Conservation (phyloP, 2,329 filamentous ascomycete species). For the Penicillium frequentans region DNA sequence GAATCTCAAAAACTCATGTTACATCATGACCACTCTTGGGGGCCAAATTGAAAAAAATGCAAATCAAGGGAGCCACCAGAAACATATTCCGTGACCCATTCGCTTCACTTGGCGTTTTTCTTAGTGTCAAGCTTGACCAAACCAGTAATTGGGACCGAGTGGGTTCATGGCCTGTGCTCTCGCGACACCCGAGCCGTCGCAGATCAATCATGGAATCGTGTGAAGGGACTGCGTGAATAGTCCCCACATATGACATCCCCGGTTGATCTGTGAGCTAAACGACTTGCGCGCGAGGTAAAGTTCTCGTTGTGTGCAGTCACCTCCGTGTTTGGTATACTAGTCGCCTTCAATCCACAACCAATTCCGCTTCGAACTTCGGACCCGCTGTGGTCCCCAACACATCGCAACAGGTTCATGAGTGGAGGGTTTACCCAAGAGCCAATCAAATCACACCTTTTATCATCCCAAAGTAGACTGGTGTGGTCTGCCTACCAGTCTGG, state of each 20-base stretch:
- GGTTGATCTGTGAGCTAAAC: background rate
- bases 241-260: background rate
- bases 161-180: background rate
- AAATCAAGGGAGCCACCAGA: background rate
- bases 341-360: background rate
- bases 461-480: background rate
- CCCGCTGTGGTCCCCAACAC: background rate
- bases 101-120: background rate
- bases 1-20: background rate
- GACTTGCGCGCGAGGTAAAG: background rate
- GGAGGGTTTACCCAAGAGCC: background rate
- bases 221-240: background rate
- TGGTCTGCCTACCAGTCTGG: background rate
- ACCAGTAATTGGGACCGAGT: background rate
- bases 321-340: background rate
- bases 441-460: background rate
- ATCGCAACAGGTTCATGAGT: background rate
- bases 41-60: background rate
- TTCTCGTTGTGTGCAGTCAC: background rate
- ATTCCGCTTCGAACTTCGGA: background rate
- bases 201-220: slow-evolving; percentile 1
- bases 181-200: slow-evolving; percentile 3
- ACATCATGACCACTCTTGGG: background rate
- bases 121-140: background rate
- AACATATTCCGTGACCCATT: background rate